Base-by-base conservation (phyloP, 805 yeast genomes). In the Cyberlindnera japonica region DNA sequence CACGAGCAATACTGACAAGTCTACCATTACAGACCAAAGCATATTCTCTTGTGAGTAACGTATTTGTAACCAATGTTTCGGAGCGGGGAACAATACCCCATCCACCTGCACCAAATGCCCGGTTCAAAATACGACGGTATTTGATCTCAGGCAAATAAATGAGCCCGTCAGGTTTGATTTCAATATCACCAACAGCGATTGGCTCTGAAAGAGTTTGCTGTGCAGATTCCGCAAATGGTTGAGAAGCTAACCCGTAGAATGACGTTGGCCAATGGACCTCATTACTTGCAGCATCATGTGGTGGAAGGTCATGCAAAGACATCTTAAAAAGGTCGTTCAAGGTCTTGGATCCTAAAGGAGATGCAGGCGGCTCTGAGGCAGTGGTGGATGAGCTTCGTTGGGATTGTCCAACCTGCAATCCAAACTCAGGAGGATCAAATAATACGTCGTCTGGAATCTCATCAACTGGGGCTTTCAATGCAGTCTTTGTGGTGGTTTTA, bases 71-170 rank as follows among this genome's bases (percentile, higher is more conserved):
- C 38, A 77, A 68, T 1, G 95, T 83, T 49, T 85, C 91, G 0
- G 95, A 80, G 41, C 99, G 69, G 10, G 99, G 98, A 1, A 95
- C 96, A 41, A 93, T 68, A 1, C 98, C 98, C 99, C 99, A 93
- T 2, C 95, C 97, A 20, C 99, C 99, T 6, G 99, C 96, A 4
- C 99, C 99, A 68, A 93, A 91, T 0, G 98, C 95, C 27, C 72
- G 72, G 63, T 91, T 91, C 50, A 93, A 64, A 17, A 90, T 82
- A 33, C 99, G 74, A 49, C 99, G 76, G 59, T 93, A 93, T 59
- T 91, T 91, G 64, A 93, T 93, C 61, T 93, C 99, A 0, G 99
- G 99, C 33, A 93, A 67, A 55, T 87, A 93, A 7, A 93, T 62
- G 37, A 93, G 67, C 13, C 98, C 98, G 61, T 93, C 99, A 1